Evolutionary conservation across 1,284 basidiomycete species (phyloP).

Genomic region (Kalmanozyma brasiliensis): DNA sequence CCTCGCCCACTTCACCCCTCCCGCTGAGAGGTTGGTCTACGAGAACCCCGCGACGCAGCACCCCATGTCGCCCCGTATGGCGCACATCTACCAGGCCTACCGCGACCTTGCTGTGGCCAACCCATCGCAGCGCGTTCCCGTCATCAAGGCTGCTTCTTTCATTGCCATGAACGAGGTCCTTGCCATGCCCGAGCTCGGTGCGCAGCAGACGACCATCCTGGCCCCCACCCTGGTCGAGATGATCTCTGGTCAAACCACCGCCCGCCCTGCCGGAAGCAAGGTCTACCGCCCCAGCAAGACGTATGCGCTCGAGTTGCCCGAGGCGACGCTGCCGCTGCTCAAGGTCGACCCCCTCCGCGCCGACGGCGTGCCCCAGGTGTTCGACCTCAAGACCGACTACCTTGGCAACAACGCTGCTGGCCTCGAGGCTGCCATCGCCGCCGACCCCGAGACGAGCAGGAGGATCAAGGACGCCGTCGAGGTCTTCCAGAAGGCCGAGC

Average conservation of each 20-base stretch:
- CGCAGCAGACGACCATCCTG: constrained; percentile 35
- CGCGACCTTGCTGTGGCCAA: constrained; percentile 13
- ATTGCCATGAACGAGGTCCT: constrained; percentile 39
- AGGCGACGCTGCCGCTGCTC: constrained; percentile 14
- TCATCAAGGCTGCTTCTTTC: constrained; percentile 35
- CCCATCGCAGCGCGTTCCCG: constrained; percentile 4
- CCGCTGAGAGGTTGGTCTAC: constrained; percentile 18
- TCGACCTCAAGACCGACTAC: constrained; percentile 23
- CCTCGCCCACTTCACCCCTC: constrained; percentile 59
- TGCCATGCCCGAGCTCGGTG: constrained; percentile 33
- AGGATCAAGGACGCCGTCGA: constrained; percentile 38
- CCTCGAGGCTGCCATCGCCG: constrained; percentile 15
- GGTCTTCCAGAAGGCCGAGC: constrained; percentile 29
- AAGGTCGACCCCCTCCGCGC: constrained; percentile 29
- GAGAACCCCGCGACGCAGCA: constrained; percentile 25
- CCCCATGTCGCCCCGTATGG: constrained; percentile 35
- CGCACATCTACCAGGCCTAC: constrained; percentile 44
- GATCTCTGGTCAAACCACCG: constrained; percentile 8
- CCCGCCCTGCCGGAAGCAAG: constrained; percentile 1
- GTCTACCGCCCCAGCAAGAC: constrained; percentile 34
- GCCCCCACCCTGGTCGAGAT: constrained; percentile 31
- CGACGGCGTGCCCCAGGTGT: constrained; percentile 18
- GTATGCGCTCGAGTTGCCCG: constrained; percentile 21
- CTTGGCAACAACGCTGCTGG: constrained; percentile 18
- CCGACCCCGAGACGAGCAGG: constrained; percentile 24